Conservation (phyloP, 371 early-diverging fungal species). For the Rozella allomycis region DNA sequence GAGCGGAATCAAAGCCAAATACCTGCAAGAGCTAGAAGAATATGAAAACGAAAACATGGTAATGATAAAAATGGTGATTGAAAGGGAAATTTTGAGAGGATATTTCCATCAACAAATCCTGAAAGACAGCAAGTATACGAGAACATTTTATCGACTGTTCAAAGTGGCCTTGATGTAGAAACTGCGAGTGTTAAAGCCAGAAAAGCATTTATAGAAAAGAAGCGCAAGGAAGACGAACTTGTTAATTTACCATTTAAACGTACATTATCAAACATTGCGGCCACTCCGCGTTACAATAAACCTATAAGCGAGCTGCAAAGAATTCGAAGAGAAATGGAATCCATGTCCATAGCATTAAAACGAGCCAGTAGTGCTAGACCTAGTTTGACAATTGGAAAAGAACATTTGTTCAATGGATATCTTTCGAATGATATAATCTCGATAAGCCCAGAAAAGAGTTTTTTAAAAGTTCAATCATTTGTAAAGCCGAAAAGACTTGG, state of each 20-base stretch:
- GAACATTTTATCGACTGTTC: conserved; percentile 6
- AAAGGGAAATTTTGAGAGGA: conserved; percentile 11
- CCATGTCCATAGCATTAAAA: no score
- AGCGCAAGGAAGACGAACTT: conserved; percentile 7
- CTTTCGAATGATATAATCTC: neutral
- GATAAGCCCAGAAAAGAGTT: neutral
- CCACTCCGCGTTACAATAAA: no score
- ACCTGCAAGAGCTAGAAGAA: no score
- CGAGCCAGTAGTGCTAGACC: no score
- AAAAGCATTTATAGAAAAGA: conserved; percentile 6
- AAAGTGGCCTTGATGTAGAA: conserved; percentile 6
- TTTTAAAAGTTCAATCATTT: no score
- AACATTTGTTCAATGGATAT: conserved; percentile 1
- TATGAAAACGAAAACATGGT: conserved; percentile 14
- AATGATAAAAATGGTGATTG: no score
- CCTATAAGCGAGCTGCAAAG: no score
- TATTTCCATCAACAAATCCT: conserved; percentile 14
- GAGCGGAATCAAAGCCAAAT: no score
- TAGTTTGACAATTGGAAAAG: conserved; percentile 8
- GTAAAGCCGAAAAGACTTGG: no score
- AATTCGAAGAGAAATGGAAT: conserved; percentile 3
- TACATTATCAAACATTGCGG: no score
- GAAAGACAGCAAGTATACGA: conserved; percentile 8
- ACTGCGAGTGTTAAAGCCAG: conserved; percentile 13
- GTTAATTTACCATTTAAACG: no score